phyloP scores from a whole-genome alignment of 129 eudicot species.

The Deinandra increscens region DNA sequence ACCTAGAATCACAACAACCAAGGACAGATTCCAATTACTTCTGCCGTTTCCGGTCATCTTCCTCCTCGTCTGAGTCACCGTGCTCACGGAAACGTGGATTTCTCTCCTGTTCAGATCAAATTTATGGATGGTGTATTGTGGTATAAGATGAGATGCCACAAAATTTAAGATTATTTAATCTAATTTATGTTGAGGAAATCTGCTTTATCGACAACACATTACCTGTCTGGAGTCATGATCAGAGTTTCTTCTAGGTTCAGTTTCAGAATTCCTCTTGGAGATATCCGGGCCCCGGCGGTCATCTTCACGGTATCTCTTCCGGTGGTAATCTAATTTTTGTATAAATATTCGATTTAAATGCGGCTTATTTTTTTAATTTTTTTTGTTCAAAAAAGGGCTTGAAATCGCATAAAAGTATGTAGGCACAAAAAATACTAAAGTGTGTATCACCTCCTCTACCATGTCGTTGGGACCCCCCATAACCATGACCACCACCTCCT shows the following conservation, averaged over 20 bases:
- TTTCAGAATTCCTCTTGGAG: constrained; percentile 59
- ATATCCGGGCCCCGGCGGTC: constrained; percentile 65
- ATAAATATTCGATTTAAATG: not conserved
- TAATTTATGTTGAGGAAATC: not conserved
- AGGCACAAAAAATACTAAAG: not conserved
- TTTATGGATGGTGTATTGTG: not conserved
- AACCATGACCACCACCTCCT: constrained; percentile 47
- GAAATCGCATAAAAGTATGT: not conserved
- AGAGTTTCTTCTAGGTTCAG: constrained; percentile 68
- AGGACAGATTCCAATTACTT: constrained; percentile 31
- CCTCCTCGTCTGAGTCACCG: constrained; percentile 96
- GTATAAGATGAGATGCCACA: not conserved
- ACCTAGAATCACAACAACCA: constrained; percentile 11
- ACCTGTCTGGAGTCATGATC: constrained; percentile 91
- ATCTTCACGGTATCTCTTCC: constrained; percentile 87
- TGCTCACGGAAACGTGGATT: constrained; percentile 97
- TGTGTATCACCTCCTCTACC: constrained; percentile 59
- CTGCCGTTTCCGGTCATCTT: constrained; percentile 67
- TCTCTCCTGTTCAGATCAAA: constrained; percentile 62
- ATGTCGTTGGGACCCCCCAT: constrained; percentile 69
- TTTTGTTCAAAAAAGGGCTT: not conserved
- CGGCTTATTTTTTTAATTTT: not conserved
- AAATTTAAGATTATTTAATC: not conserved
- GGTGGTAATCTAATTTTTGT: constrained; percentile 48
- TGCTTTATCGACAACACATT: not conserved